Conservation (phyloP, 2,329 filamentous ascomycete species). For the Aspergillus aculeatus region DNA sequence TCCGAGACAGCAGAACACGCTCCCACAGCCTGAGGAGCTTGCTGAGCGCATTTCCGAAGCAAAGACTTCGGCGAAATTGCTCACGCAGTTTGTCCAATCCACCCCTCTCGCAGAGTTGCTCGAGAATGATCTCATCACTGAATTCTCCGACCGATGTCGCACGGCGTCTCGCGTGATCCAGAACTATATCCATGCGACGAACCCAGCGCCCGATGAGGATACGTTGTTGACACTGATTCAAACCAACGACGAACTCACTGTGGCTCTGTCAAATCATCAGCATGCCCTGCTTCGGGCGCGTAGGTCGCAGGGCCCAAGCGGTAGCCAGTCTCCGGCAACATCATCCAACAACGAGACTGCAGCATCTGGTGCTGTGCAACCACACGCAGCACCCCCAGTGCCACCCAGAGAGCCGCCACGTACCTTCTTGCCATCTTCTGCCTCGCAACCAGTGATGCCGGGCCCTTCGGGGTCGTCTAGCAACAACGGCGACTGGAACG, state of each 20-base stretch:
- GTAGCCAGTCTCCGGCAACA: constrained; percentile 20
- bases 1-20: constrained; percentile 46
- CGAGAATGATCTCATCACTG: constrained; percentile 82
- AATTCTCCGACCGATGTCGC: constrained; percentile 85
- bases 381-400: constrained; percentile 16
- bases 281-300: constrained; percentile 67
- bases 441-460: constrained; percentile 3
- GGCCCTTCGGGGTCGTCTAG: constrained; percentile 4
- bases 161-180: constrained; percentile 79
- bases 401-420: constrained; percentile 15
- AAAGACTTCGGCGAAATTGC: constrained; percentile 81
- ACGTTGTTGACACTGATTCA: constrained; percentile 93
- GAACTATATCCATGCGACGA: constrained; percentile 75
- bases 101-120: constrained; percentile 75
- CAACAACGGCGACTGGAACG: constrained; percentile 24
- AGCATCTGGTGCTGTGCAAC: constrained; percentile 18
- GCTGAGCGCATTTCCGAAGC: constrained; percentile 85
- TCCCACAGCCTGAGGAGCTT: constrained; percentile 73
- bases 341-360: constrained; percentile 12
- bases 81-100: constrained; percentile 87
- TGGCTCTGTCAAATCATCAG: constrained; percentile 80
- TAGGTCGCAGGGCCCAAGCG: constrained; percentile 32
- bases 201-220: constrained; percentile 83
- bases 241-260: constrained; percentile 85
- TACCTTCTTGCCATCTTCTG: constrained; percentile 15